Evolutionary conservation across 2,329 filamentous ascomycete species (phyloP), one percentile per base, ranked within the genome.

Genomic region (Diaporthe sp.): DNA sequence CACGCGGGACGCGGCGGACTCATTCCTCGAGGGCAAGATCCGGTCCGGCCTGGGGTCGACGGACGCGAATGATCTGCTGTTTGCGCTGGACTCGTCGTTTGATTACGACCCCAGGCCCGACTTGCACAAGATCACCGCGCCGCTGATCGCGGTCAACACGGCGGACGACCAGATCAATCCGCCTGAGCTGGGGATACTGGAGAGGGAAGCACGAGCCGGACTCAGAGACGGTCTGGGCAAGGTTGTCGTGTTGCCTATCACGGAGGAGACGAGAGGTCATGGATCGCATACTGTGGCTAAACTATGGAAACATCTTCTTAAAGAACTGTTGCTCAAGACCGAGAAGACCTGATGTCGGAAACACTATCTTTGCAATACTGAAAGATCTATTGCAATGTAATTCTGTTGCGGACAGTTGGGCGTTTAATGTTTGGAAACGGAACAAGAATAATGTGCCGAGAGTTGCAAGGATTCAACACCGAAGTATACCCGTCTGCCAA

Each of bases 111-210:
- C 80, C 4, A 57, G 74, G 70, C 78, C 79, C 2, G 58, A 76
- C 17, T 76, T 82, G 19, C 44, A 65, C 22, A 67, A 71, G 28
- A 81, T 81, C 76, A 72, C 44, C 8, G 78, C 61, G 13, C 79
- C 79, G 22, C 72, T 81, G 39, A n/a, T 78, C 9, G 80, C 80
- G 13, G 72, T 81, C 49, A 81, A 81, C 77, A 78, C 78, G n/a
- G 79, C 79, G 4, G 79, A 81, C 62, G 80, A 81, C 60, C 77
- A 80, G 75, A 77, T 81, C 39, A 80, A 81, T 49, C 80, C 80
- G n/a, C 80, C 80, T 3, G 80, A 81, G 71, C 74, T 81, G n/a
- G 71, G 73, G 5, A 76, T 81, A 31, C 75, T 82, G 57, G 78
- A 80, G 60, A 53, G 34, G 37, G 58, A 73, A 22, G 22, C 62